Evolutionary conservation across 352 stramenopile species (phyloP).

Genomic region (Phytophthora multivora): DNA sequence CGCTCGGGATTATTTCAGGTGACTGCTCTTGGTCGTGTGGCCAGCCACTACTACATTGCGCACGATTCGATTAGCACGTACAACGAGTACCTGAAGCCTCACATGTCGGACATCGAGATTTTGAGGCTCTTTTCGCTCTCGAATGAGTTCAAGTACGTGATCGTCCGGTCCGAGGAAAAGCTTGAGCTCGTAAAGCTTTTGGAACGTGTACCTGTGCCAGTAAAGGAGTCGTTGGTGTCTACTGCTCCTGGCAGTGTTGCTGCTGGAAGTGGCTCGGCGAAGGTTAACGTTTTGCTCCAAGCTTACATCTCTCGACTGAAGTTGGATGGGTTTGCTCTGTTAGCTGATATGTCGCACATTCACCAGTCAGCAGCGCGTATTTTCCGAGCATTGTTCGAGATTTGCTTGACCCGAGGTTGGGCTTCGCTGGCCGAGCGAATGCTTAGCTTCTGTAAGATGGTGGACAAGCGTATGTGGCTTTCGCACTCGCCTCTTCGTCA

Average conservation of each 20-base stretch:
- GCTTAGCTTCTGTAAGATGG: constrained; percentile 99
- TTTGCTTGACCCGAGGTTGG: constrained; percentile 96
- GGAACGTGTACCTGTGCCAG: constrained; percentile 97
- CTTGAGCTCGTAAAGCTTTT: constrained; percentile 98
- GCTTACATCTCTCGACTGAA: constrained; percentile 98
- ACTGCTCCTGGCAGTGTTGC: constrained; percentile 40
- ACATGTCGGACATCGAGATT: constrained; percentile 99
- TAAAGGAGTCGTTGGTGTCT: constrained; percentile 94
- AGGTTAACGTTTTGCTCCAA: constrained; percentile 99
- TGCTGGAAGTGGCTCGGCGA: constrained; percentile 85
- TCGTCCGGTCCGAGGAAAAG: constrained; percentile 98
- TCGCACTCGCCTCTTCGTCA: constrained; percentile 98
- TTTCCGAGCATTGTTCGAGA: constrained; percentile 99
- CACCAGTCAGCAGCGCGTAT: constrained; percentile 98
- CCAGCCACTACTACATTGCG: constrained; percentile 99
- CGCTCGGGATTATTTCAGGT: constrained; percentile 95
- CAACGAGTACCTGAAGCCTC: constrained; percentile 98
- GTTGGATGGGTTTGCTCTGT: constrained; percentile 97
- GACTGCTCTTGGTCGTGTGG: constrained; percentile 97
- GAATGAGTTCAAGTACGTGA: constrained; percentile 99
- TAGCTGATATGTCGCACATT: constrained; percentile 99
- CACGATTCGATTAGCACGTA: constrained; percentile 98
- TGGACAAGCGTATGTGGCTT: constrained; percentile 98
- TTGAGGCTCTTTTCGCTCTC: constrained; percentile 98
- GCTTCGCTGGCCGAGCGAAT: constrained; percentile 94